Evolutionary conservation across 345 rosid species (phyloP), one percentile per base, ranked within the genome.

Genomic region (Melastoma malabathricum): DNA sequence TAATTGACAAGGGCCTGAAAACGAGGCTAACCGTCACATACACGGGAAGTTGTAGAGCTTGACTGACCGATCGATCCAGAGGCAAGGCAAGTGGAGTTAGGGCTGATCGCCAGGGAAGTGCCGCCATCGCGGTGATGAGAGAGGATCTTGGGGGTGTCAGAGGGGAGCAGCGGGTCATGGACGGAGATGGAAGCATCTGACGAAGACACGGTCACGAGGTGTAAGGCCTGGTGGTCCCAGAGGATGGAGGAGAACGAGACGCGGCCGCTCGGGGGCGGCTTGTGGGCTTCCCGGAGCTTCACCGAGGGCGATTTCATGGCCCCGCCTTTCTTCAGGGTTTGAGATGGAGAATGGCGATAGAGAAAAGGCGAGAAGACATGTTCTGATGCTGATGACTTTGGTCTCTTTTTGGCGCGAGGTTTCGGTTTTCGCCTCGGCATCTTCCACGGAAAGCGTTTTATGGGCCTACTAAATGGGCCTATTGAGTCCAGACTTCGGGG

Each of bases 41-140:
- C 96, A 71, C n/a, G 97, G 97, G 52, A 92, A 92, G 61, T 74
- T 87, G 82, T 82, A 92, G 76, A 92, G 93, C 79, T 92, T 92
- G 50, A 92, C 97, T 41, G 96, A 86, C 68, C 78, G 95, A 63
- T 87, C 98, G 27, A 87, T 44, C 89, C 98, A 8, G 98, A 87
- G 34, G 98, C 95, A 49, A 92, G 93, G 75, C 88, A 81, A 48
- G 97, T 73, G 55, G 95, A 84, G 60, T 92, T 86, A 46, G 82
- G 81, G 72, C 93, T 87, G 22, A 92, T 81, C 17, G 93, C 83
- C 39, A 87, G 58, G 29, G 95, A 77, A 13, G 97, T 87, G 64
- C 84, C 95, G 17, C 97, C 95, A 29, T 92, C 98, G 10, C 86
- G 86, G 59, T 92, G 98, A 76, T 87, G 98, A 15, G 95, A 86